Evolutionary conservation across 2,329 filamentous ascomycete genomes (phyloP).

Genomic region (Leptosphaerulina australis): DNA sequence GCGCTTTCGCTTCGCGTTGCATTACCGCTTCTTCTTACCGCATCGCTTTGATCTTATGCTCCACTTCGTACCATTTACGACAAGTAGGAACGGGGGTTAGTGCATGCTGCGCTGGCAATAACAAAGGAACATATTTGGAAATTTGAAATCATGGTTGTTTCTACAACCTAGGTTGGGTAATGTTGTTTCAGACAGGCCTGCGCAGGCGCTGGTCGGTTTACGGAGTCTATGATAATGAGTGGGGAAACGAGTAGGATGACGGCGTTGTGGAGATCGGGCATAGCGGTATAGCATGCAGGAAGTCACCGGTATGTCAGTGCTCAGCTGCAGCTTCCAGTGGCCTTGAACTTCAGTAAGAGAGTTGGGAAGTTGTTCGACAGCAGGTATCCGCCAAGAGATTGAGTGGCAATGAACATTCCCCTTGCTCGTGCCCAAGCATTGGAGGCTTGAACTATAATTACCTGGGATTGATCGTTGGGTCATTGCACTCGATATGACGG

Average conservation of each 20-base stretch:
- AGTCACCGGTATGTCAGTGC: conserved; percentile 24
- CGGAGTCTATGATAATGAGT: conserved; percentile 35
- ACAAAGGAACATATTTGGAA: conserved; percentile 16
- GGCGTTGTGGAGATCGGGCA: conserved; percentile 18
- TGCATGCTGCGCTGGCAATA: conserved; percentile 18
- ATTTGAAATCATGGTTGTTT: conserved; percentile 33
- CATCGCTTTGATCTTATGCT: conserved; percentile 21
- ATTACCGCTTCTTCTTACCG: conserved; percentile 25
- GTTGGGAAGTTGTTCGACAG: conserved; percentile 19
- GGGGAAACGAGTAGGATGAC: conserved; percentile 28
- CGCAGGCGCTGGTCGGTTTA: conserved; percentile 42
- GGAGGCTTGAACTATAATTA: conserved; percentile 28
- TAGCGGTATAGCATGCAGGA: conserved; percentile 28
- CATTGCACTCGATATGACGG: conserved; percentile 14
- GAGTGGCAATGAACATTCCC: conserved; percentile 28
- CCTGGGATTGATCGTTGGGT: conserved; percentile 29
- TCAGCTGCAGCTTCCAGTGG: conserved; percentile 25
- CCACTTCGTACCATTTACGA: conserved; percentile 20
- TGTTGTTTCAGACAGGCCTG: conserved; percentile 28
- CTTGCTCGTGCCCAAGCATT: conserved; percentile 23
- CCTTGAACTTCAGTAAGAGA: conserved; percentile 15
- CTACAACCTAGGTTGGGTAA: conserved; percentile 32
- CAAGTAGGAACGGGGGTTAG: conserved; percentile 20
- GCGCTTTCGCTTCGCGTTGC: conserved; percentile 12
- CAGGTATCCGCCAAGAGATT: conserved; percentile 19